Base-by-base conservation (phyloP, 176 grass and related monocot species). In the Musa acuminata region DNA sequence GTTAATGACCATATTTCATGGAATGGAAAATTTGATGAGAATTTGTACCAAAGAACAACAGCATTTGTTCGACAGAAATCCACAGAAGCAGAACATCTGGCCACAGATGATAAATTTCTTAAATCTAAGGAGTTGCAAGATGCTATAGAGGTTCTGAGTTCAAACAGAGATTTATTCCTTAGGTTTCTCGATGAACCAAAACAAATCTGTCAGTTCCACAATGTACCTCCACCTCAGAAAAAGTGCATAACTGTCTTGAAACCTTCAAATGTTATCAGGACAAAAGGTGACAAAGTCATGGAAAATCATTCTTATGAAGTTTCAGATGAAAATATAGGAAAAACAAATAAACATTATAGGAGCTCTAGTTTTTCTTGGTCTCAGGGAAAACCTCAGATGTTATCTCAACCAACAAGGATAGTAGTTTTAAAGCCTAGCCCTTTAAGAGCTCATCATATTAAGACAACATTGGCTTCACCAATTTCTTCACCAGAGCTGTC, bases 181-280 rank as follows among this genome's bases (percentile, higher is more conserved):
- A 89, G 89, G 78, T 96, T 96, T 72, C 84, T 96, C 0, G 89
- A 92, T 55, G 92, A 92, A 54, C 89, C 89, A 55, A 90, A 85
- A 76, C 82, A 86, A 60, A 64, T 71, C 27, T 77, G 78, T 83
- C 83, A 80, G 52, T 72, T 77, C 3, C 76, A 69, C 51, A 60
- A 75, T 72, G 70, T 64, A 64, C 26, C 80, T 4, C 76, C 81
- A 74, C 78, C 76, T 21, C 89, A 92, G 75, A 75, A 81, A 66
- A 92, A 92, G 71, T 89, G 86, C 25, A 96, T 96, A 82, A 96
- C 92, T 49, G 84, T 96, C 72, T 82, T 96, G 74, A 92, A 92
- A 84, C 92, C 92, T 35, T 84, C 87, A 16, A 86, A 89, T 60
- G 75, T 75, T 79, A 71, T 77, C 11, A 86, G 76, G 87, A 84